Evolutionary conservation across 2,329 filamentous ascomycete genomes (phyloP).

Genomic region (Epichloe baconii): DNA sequence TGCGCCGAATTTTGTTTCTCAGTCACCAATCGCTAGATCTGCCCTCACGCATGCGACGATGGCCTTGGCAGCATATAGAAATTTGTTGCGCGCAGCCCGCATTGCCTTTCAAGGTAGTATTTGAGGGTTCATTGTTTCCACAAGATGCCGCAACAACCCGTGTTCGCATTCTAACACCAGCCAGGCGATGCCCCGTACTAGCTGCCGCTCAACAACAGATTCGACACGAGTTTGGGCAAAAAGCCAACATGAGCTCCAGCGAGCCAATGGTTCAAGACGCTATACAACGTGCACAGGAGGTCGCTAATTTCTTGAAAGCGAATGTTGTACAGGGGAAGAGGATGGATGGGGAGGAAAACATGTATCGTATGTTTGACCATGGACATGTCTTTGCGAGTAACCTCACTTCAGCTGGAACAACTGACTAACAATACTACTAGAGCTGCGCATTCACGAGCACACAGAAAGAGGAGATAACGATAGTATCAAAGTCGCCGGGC

Average conservation of each 20-base stretch:
- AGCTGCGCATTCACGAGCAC: slow-evolving; percentile 76
- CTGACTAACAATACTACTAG: slow-evolving; percentile 29
- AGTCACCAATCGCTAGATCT: not conserved
- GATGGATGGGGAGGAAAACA: slow-evolving; percentile 28
- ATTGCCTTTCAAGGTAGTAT: slow-evolving; percentile 80
- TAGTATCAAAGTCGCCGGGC: slow-evolving; percentile 56
- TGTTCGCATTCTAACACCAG: not conserved
- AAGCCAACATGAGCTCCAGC: slow-evolving; percentile 46
- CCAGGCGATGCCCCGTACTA: slow-evolving; percentile 59
- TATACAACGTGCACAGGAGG: slow-evolving; percentile 68
- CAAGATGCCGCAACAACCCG: not conserved
- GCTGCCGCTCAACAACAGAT: slow-evolving; percentile 59
- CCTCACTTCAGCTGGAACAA: not conserved
- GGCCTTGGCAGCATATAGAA: slow-evolving; percentile 66
- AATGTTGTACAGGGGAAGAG: slow-evolving; percentile 79
- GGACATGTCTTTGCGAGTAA: not conserved
- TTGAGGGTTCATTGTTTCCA: not conserved
- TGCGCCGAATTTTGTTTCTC: not conserved
- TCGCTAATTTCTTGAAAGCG: slow-evolving; percentile 64
- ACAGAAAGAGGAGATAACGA: slow-evolving; percentile 93
- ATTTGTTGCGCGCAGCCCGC: slow-evolving; percentile 65
- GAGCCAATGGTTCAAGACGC: slow-evolving; percentile 48
- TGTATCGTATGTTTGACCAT: slow-evolving; percentile 42
- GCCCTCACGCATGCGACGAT: slow-evolving; percentile 24
- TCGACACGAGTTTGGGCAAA: slow-evolving; percentile 58